phyloP scores from a whole-genome alignment of 1,284 basidiomycete species.

The Leucoagaricus sp. region DNA sequence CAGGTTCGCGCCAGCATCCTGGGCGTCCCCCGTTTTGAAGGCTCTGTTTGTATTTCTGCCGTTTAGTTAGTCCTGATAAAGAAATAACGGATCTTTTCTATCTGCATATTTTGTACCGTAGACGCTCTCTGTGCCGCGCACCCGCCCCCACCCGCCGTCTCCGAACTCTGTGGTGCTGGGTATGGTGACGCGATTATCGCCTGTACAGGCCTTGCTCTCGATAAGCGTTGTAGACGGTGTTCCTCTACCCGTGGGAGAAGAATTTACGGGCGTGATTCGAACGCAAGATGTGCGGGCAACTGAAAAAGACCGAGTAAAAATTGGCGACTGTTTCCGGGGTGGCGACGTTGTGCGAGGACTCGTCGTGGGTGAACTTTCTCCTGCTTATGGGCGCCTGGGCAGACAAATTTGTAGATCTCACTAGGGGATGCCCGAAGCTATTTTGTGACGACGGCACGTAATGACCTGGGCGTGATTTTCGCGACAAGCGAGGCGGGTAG shows the following conservation, averaged over 20 bases:
- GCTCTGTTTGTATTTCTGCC: constrained; percentile 56
- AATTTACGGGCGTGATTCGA: constrained; percentile 92
- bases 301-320: constrained; percentile 91
- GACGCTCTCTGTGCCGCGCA: constrained; percentile 60
- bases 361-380: constrained; percentile 64
- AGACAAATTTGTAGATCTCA: constrained; percentile 64
- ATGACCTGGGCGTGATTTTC: constrained; percentile 92
- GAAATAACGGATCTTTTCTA: background rate
- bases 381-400: background rate
- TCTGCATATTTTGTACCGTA: constrained; percentile 29
- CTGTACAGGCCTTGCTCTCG: constrained; percentile 84
- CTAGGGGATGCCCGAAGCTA: constrained; percentile 93
- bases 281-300: constrained; percentile 91
- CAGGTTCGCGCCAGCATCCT: constrained; percentile 74
- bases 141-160: constrained; percentile 67
- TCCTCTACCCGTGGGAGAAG: constrained; percentile 88
- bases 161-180: constrained; percentile 79
- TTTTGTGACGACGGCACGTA: constrained; percentile 92
- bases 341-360: constrained; percentile 94
- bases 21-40: constrained; percentile 64
- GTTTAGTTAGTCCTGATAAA: background rate
- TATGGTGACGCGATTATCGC: constrained; percentile 83
- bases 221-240: constrained; percentile 90
- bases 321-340: constrained; percentile 93
- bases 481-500: constrained; percentile 80